Evolutionary conservation across 2,329 filamentous ascomycete species (phyloP), one percentile per base, ranked within the genome.

Genomic region (Monilinia vaccinii-corymbosi): DNA sequence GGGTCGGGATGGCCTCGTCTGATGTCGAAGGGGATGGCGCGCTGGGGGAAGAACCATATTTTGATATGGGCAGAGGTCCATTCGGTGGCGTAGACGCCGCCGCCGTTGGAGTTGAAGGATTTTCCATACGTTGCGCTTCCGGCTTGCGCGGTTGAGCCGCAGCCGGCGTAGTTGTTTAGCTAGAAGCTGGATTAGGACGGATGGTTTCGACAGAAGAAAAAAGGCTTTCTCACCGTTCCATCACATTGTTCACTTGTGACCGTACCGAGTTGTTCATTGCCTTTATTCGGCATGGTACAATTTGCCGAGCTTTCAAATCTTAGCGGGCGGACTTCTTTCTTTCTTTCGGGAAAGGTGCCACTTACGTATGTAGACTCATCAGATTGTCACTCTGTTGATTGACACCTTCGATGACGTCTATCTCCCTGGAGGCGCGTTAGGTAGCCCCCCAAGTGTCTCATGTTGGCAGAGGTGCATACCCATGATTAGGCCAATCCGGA

Each of bases 1-100:
- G 90, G 88, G 64, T 89, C 75, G 0, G 90, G 89, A 11, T 66
- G 75, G 25, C 78, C 81, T 7, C 73, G 67, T 60, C 87, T 81
- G 71, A 91, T 85, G 9, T 73, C 68, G 2, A 87, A 87, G 60
- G 86, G 96, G 65, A 94, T 79, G 42, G 80, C 80, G 72, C 96
- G 63, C 78, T 86, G 81, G 2, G 84, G 68, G 21, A 60, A 55
- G 42, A 75, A 77, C 77, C 85, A 94, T 63, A 93, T 77, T 58
- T 79, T 83, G 70, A 94, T 88, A 60, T 78, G 79, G 2, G 80
- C 72, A 6, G 76, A 74, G 49, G 85, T 85, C 87, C 89, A 93
- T 67, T 86, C 77, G 61, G 86, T 80, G 5, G 84, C 85, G 65
- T 87, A 89, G 4, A 88, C 78, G 23, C 86, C 86, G n/a, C 86